Base-by-base conservation (phyloP, 805 yeast genomes). In the Komagataella pastoris region DNA sequence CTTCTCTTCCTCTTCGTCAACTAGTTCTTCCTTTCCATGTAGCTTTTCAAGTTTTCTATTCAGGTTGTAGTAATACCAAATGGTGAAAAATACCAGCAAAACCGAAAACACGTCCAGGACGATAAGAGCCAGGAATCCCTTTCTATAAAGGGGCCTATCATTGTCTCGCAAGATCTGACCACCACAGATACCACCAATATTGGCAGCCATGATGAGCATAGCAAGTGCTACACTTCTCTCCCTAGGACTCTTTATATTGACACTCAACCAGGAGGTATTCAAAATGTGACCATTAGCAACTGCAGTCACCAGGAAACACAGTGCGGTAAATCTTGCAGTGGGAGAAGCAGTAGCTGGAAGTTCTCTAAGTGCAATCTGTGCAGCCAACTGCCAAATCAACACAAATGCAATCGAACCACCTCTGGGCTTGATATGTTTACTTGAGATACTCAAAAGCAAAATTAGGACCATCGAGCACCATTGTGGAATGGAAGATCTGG, bases 141-240 rank as follows among this genome's bases (percentile, higher is more conserved):
- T 50, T 7, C 24, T 51, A 47, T 57, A 57, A 10, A 50, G 17
- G 3, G 58, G 58, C 8, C 47, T 52, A 47, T 57, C 59, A 36
- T 48, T 46, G 12, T 49, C 51, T 51, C 58, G 51, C 46, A 57
- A 45, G 7, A 54, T 53, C 47, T 57, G 59, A 3, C 59, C 58
- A 52, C 54, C 59, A 49, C 55, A 52, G 24, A 57, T 56, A 44
- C 59, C 59, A 12, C 56, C 59, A 19, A 55, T 54, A 46, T 57
- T 56, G 2, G 58, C 57, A n/a, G 56, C 55, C 59, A 56, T 56
- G 2, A 57, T 52, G 14, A 56, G 24, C 44, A 54, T 21, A 2
- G 56, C 56, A 52, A 57, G 48, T 8, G 56, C 52, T 17, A 57
- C 50, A 49, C 54, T 57, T 24, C 58, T 51, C 24, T 53, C 51